These are phyloP conservation scores for Leavenworthia alabamica DNA, from an alignment of 345 rosid species.

Conservation along the genomic window DNA sequence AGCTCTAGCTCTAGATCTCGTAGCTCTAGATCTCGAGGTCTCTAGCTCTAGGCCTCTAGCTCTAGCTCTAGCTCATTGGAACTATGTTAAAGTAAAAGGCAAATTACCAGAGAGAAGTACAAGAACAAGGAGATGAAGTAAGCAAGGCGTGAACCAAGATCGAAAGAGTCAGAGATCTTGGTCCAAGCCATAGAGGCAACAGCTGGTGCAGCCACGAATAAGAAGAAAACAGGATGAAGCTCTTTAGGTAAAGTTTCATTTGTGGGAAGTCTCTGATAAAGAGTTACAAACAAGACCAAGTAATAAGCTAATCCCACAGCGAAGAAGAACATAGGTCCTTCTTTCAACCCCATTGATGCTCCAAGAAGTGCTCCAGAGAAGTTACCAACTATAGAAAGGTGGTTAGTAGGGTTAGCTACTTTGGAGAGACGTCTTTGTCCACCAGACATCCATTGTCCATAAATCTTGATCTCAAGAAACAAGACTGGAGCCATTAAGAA, in stretches of 20 bases:
- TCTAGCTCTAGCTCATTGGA: not conserved
- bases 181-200: constrained; percentile 93
- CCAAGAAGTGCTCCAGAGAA: constrained; percentile 88
- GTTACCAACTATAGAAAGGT: constrained; percentile 75
- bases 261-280: constrained; percentile 89
- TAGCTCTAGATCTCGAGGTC: no score
- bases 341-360: constrained; percentile 82
- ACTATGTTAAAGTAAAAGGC: not conserved
- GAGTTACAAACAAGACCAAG: constrained; percentile 76
- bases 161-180: constrained; percentile 59
- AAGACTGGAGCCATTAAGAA: constrained; percentile 74
- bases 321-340: constrained; percentile 89
- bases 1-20: no score
- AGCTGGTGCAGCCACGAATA: constrained; percentile 86
- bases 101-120: constrained; percentile 64
- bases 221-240: constrained; percentile 91
- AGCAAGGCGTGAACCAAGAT: constrained; percentile 65
- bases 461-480: constrained; percentile 68
- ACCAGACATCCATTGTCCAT: constrained; percentile 98
- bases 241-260: constrained; percentile 83
- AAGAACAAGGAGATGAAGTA: constrained; percentile 89
- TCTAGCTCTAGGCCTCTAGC: no score
- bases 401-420: constrained; percentile 91
- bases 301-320: constrained; percentile 84
- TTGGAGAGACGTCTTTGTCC: constrained; percentile 84